A percentile compares a stretch with the other conserved stretches of the same genome.
Conservation (phyloP, 148 eudicot species). For the Suaeda aralocaspica region DNA sequence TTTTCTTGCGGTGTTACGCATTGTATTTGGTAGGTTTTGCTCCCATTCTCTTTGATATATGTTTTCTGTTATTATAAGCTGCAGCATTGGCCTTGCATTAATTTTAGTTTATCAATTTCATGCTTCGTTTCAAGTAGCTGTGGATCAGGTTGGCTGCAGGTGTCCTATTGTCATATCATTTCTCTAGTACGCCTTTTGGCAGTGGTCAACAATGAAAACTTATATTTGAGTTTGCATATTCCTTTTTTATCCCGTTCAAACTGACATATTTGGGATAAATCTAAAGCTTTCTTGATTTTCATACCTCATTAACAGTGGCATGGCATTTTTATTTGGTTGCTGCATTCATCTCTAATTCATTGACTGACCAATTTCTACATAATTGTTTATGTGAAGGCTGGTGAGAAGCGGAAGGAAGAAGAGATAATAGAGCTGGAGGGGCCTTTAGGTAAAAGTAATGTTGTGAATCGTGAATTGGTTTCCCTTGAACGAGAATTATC, state of each 20-base stretch:
- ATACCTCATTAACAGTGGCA: not conserved
- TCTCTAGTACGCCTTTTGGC: not conserved
- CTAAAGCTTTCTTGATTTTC: not conserved
- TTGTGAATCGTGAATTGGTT: slow-evolving; percentile 65
- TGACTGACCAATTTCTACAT: not conserved
- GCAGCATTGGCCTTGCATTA: not conserved
- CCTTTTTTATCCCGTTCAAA: not conserved
- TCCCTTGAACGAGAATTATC: slow-evolving; percentile 84
- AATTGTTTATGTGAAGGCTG: slow-evolving; percentile 51
- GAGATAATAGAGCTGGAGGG: slow-evolving; percentile 92
- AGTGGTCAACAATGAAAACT: not conserved
- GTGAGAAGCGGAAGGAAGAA: slow-evolving; percentile 98
- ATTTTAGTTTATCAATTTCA: not conserved
- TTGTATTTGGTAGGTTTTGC: slow-evolving; percentile 75
- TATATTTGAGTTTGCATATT: not conserved
- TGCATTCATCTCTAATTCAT: not conserved
- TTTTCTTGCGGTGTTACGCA: slow-evolving; percentile 90
- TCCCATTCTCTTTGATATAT: not conserved
- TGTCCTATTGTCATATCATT: not conserved
- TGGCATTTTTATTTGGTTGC: not conserved
- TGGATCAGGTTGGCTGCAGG: not conserved
- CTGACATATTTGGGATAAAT: not conserved
- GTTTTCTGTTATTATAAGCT: not conserved
- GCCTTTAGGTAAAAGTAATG: slow-evolving; percentile 78
- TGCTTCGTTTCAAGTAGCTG: not conserved